Conservation (phyloP, 2,329 filamentous ascomycete genomes). For the Ophiocordyceps camponoti-saundersi region DNA sequence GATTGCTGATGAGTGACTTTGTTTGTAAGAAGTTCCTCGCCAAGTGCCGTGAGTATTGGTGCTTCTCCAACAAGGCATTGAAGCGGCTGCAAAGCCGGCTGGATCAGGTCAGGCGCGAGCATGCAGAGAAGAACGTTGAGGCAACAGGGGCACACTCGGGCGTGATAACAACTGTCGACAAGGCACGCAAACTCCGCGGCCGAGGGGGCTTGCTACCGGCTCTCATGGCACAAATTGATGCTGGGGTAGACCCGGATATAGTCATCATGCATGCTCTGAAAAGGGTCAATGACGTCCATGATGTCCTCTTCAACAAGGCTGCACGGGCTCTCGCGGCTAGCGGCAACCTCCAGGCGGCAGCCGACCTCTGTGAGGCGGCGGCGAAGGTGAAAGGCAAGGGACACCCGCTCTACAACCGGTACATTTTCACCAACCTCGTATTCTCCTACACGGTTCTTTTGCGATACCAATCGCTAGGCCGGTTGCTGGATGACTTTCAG, state of each 20-base stretch:
- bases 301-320: conserved; percentile 19
- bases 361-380: conserved; percentile 17
- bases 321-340: conserved; percentile 12
- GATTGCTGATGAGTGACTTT: conserved; percentile 11
- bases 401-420: conserved; percentile 17
- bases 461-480: conserved; percentile 13
- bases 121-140: not conserved
- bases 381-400: conserved; percentile 19
- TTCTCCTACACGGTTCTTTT: conserved; percentile 14
- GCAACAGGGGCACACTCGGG: not conserved
- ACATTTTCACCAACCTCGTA: conserved; percentile 21
- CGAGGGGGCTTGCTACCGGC: conserved; percentile 21
- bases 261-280: conserved; percentile 11
- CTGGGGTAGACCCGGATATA: conserved; percentile 10
- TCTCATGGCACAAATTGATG: conserved; percentile 18
- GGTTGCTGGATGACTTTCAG: conserved; percentile 14
- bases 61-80: conserved; percentile 13
- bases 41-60: conserved; percentile 16
- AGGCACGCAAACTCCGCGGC: conserved; percentile 19
- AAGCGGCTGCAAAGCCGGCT: conserved; percentile 1
- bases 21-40: conserved; percentile 12
- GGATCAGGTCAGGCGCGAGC: not conserved
- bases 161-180: not conserved
- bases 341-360: conserved; percentile 13
- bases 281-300: conserved; percentile 14